Conservation (phyloP, 2,329 filamentous ascomycete genomes). For the Exophiala sideris region DNA sequence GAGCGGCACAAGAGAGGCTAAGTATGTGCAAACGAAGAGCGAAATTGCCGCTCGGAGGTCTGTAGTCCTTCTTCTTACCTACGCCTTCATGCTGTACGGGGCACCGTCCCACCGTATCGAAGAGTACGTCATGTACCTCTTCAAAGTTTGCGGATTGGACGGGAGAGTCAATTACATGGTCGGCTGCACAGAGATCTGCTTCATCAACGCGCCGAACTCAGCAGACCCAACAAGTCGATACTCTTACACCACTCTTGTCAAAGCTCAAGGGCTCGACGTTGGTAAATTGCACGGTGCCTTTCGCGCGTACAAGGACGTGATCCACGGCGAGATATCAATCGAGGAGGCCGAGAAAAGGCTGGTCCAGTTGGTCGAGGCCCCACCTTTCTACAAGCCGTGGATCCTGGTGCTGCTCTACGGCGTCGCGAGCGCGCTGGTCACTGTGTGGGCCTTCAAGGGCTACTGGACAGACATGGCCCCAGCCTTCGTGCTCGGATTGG, state of each 20-base stretch:
- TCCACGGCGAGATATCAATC: neutral
- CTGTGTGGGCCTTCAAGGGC: neutral
- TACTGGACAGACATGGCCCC: neutral
- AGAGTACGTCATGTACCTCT: neutral
- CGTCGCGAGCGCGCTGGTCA: neutral
- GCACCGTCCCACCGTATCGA: constrained; percentile 1
- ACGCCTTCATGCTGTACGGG: neutral
- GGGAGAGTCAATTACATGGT: neutral
- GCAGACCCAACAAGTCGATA: neutral
- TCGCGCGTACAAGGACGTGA: neutral
- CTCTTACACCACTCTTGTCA: neutral
- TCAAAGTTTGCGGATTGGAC: neutral
- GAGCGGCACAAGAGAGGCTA: neutral
- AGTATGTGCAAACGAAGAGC: neutral
- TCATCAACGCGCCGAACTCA: neutral
- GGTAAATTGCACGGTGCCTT: neutral
- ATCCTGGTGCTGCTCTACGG: constrained; percentile 1
- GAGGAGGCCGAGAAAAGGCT: neutral
- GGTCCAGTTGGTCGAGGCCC: neutral
- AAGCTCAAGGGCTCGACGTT: neutral
- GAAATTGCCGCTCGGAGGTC: neutral
- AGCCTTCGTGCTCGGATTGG: neutral
- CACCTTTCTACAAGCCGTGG: neutral
- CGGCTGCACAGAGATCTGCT: constrained; percentile 1
- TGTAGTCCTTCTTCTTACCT: neutral